Evolutionary conservation across 768 basidiomycete genomes (phyloP).

Genomic region (Lactarius sp.): DNA sequence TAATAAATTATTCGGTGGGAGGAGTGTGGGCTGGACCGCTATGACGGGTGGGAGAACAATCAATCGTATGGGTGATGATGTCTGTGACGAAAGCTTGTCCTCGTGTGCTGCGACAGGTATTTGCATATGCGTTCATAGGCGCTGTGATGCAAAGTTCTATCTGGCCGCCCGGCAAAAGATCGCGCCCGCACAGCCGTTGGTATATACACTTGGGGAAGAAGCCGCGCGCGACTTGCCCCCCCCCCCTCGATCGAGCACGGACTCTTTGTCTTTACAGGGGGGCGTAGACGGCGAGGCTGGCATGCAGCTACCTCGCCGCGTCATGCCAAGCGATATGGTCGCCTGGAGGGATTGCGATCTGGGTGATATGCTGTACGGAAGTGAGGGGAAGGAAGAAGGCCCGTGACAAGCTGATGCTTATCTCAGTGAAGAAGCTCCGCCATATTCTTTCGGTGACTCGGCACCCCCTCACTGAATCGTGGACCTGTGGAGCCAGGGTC

Average conservation of each 20-base stretch:
- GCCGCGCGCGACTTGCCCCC: not conserved
- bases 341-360: conserved; percentile 2
- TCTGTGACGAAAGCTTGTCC: conserved; percentile 4
- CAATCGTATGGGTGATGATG: not conserved
- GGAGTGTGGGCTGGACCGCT: not conserved
- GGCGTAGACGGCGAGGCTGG: conserved; percentile 9
- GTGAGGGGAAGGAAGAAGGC: not conserved
- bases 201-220: conserved; percentile 6
- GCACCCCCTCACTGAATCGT: conserved; percentile 2
- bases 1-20: not conserved
- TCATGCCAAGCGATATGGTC: not conserved
- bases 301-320: conserved; percentile 13
- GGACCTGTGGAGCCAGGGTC: conserved; percentile 15
- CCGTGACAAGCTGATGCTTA: conserved; percentile 16
- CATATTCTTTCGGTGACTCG: conserved; percentile 10
- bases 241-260: conserved; percentile 8
- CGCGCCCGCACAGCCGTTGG: conserved; percentile 12
- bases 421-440: conserved; percentile 16
- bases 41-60: not conserved
- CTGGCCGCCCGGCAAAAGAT: conserved; percentile 14
- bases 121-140: conserved; percentile 12
- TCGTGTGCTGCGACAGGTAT: conserved; percentile 11
- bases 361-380: conserved; percentile 3
- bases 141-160: conserved; percentile 7
- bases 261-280: not conserved